A percentile compares a stretch with the other conserved stretches of the same genome.
Conservation (phyloP, 371 early-diverging fungal genomes). For the Mucor ambiguus region DNA sequence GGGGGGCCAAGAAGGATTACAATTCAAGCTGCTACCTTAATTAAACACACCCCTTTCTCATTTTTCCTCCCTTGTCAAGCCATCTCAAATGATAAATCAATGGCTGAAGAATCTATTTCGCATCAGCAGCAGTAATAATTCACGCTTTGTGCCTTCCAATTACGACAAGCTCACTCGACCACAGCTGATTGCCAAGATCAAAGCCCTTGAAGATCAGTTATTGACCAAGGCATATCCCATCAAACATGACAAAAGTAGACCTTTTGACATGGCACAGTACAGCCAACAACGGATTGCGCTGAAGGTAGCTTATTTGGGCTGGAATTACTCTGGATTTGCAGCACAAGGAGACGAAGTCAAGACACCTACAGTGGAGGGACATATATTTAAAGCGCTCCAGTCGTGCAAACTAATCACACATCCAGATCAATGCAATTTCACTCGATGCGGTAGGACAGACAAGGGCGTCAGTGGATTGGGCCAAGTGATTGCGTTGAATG, state of each 20-base stretch:
- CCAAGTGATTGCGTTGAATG: slow-evolving; percentile 85
- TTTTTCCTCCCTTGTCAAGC: not conserved
- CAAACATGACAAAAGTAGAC: slow-evolving; percentile 11
- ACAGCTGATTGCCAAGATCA: slow-evolving; percentile 16
- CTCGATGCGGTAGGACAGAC: slow-evolving; percentile 94
- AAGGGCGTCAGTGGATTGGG: slow-evolving; percentile 93
- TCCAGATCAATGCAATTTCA: slow-evolving; percentile 62
- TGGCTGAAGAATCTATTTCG: slow-evolving; percentile 9
- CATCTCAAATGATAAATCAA: not conserved
- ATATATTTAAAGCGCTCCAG: slow-evolving; percentile 78
- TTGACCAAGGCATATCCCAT: not conserved
- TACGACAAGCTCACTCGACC: slow-evolving; percentile 11
- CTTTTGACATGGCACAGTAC: slow-evolving; percentile 82
- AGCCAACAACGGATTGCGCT: slow-evolving; percentile 82
- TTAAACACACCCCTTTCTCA: not conserved
- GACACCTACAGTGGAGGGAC: slow-evolving; percentile 82
- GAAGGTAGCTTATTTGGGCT: slow-evolving; percentile 90
- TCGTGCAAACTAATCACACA: slow-evolving; percentile 71
- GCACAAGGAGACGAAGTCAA: slow-evolving; percentile 53
- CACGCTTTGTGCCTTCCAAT: not conserved
- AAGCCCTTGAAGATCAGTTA: slow-evolving; percentile 11
- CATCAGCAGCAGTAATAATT: not conserved
- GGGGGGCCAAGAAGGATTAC: not conserved
- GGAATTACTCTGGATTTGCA: slow-evolving; percentile 91
- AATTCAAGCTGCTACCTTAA: not conserved